These are phyloP conservation scores for Hibiscus trionum DNA, from an alignment of 345 rosid genomes.

Conservation along the genomic window DNA sequence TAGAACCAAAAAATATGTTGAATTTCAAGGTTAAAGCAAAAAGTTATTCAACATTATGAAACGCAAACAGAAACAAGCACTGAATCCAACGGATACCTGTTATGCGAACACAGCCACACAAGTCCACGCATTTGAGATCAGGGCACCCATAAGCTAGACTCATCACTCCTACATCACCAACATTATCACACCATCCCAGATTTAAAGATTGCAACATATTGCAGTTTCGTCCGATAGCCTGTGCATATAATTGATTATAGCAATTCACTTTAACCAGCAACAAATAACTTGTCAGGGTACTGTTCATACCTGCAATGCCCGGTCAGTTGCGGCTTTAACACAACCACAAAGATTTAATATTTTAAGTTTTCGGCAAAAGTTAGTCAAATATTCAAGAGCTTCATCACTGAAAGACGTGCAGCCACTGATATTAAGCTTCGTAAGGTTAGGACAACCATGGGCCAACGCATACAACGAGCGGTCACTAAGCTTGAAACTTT, in stretches of 20 bases:
- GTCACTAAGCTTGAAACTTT: constrained; percentile 84
- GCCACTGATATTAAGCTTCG: constrained; percentile 87
- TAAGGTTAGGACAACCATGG: constrained; percentile 73
- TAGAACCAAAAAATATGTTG: neutral
- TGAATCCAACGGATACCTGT: constrained; percentile 48
- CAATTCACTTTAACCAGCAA: neutral
- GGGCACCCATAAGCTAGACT: constrained; percentile 88
- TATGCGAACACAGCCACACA: constrained; percentile 74
- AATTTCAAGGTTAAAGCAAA: neutral
- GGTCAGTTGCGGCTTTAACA: constrained; percentile 68
- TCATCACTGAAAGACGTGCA: constrained; percentile 66
- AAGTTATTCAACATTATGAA: neutral
- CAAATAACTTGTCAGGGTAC: neutral
- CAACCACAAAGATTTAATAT: constrained; percentile 87
- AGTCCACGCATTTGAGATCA: constrained; percentile 66
- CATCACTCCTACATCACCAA: constrained; percentile 76
- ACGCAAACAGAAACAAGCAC: neutral
- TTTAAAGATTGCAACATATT: constrained; percentile 59
- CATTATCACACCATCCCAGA: constrained; percentile 95
- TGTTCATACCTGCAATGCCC: constrained; percentile 59
- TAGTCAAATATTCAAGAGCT: constrained; percentile 53
- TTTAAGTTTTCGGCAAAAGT: constrained; percentile 54
- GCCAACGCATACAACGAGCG: constrained; percentile 62
- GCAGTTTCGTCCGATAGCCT: constrained; percentile 89
- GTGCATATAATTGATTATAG: constrained; percentile 8